Evolutionary conservation across 768 basidiomycete species (phyloP).

Genomic region (Flagelloscypha sp.): DNA sequence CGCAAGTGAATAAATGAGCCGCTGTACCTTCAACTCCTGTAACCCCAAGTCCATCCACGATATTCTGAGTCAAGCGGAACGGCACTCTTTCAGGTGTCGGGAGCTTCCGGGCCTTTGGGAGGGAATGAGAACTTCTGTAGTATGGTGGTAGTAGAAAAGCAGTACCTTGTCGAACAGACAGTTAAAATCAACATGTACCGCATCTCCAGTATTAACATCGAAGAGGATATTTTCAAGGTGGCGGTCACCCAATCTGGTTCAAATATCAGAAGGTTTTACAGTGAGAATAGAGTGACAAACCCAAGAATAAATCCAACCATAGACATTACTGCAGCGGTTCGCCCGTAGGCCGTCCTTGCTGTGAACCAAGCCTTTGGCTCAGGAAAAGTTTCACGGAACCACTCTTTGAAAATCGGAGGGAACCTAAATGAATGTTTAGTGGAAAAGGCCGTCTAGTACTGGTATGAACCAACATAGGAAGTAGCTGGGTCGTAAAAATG

Average conservation of each 20-base stretch:
- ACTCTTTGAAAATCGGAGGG: conserved; percentile 89
- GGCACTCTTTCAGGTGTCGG: conserved; percentile 90
- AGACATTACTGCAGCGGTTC: conserved; percentile 94
- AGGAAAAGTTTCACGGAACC: conserved; percentile 96
- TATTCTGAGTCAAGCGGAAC: conserved; percentile 89
- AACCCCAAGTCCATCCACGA: conserved; percentile 87
- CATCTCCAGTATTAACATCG: conserved; percentile 80
- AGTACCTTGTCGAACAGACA: conserved; percentile 92
- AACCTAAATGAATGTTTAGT: conserved; percentile 33
- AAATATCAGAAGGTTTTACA: not conserved
- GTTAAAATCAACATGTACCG: conserved; percentile 96
- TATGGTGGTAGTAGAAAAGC: not conserved
- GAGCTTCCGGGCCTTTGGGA: conserved; percentile 62
- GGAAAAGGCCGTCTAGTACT: conserved; percentile 13
- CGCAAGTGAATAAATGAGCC: not conserved
- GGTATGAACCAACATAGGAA: conserved; percentile 58
- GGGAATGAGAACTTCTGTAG: not conserved
- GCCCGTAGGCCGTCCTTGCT: conserved; percentile 75
- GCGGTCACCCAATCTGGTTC: conserved; percentile 83
- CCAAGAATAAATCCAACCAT: conserved; percentile 98
- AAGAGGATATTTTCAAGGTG: conserved; percentile 96
- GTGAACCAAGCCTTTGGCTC: conserved; percentile 94
- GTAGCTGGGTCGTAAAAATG: conserved; percentile 44
- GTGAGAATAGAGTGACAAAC: conserved; percentile 34
- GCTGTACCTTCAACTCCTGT: conserved; percentile 82